A percentile compares a stretch with the other conserved stretches of the same genome.
These are phyloP conservation scores for Mycosarcoma maydis DNA, from an alignment of 1,284 basidiomycete species.

Conservation along the genomic window DNA sequence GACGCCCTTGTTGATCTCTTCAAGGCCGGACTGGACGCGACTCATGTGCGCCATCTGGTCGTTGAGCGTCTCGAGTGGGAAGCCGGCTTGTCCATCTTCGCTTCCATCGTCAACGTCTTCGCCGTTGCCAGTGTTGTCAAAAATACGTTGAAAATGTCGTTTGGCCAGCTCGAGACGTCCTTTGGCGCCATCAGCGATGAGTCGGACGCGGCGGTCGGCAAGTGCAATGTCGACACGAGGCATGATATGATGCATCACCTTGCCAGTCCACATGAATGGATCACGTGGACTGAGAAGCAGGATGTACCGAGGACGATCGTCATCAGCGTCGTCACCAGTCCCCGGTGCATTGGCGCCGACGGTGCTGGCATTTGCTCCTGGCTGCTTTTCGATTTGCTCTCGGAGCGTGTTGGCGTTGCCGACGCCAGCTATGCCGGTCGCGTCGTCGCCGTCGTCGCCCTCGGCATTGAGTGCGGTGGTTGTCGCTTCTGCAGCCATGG, in stretches of 20 bases:
- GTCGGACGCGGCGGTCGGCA: constrained; percentile 60
- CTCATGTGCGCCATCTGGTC: constrained; percentile 94
- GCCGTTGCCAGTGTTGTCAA: constrained; percentile 17
- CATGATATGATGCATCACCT: constrained; percentile 73
- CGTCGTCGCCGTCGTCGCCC: constrained; percentile 37
- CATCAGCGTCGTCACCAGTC: constrained; percentile 66
- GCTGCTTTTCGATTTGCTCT: constrained; percentile 43
- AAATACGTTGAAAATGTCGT: constrained; percentile 73
- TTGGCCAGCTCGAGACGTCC: constrained; percentile 81
- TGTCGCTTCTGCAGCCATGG: constrained; percentile 36
- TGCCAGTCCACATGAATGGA: constrained; percentile 92
- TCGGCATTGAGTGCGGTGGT: constrained; percentile 37
- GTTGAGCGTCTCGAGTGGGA: constrained; percentile 73
- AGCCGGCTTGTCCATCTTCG: constrained; percentile 41
- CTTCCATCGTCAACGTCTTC: constrained; percentile 60
- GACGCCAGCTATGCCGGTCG: constrained; percentile 7
- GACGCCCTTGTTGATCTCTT: constrained; percentile 87
- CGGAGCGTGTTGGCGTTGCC: constrained; percentile 27
- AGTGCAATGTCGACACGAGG: constrained; percentile 60
- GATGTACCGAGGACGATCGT: constrained; percentile 74
- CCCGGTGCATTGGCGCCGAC: constrained; percentile 58
- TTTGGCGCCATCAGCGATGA: constrained; percentile 76
- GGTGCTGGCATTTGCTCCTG: not conserved
- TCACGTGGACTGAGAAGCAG: constrained; percentile 86
- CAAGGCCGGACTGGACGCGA: constrained; percentile 85